Evolutionary conservation across 176 grass and related monocot genomes (phyloP).

Genomic region (Eragrostis nindensis): DNA sequence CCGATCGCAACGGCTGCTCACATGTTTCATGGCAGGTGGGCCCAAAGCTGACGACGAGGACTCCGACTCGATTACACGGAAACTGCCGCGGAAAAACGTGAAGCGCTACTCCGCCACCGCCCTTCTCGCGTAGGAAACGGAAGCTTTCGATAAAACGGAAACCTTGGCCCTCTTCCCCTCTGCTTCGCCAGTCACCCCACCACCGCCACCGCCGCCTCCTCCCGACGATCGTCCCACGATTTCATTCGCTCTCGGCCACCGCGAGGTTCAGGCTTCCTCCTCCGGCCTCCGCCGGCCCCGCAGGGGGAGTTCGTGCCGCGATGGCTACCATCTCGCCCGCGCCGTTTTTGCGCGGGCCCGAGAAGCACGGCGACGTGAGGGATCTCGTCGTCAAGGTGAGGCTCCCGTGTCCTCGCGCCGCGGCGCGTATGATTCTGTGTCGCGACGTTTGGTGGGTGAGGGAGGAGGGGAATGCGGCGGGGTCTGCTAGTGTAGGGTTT

Average conservation of each 20-base stretch:
- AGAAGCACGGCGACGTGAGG: constrained; percentile 3
- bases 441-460: neutral
- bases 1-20: neutral
- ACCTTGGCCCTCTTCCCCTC: neutral
- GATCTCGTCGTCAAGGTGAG: constrained; percentile 71
- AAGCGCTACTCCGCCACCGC: neutral
- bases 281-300: neutral
- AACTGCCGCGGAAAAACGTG: neutral
- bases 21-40: neutral
- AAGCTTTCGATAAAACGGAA: constrained; percentile 16
- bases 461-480: neutral
- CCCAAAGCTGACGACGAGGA: neutral
- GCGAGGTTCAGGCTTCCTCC: neutral
- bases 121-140: constrained; percentile 32
- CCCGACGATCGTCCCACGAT: neutral
- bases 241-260: neutral
- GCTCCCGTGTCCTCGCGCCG: neutral
- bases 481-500: constrained; percentile 19
- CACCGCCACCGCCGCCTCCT: neutral
- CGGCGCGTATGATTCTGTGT: too few relatives aligned
- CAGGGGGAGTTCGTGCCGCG: neutral
- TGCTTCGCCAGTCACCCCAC: neutral
- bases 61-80: neutral
- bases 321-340: constrained; percentile 9
- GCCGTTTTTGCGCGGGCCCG: neutral